phyloP scores from a whole-genome alignment of 2,329 filamentous ascomycete genomes.

The Tolypocladium ophioglossoides region DNA sequence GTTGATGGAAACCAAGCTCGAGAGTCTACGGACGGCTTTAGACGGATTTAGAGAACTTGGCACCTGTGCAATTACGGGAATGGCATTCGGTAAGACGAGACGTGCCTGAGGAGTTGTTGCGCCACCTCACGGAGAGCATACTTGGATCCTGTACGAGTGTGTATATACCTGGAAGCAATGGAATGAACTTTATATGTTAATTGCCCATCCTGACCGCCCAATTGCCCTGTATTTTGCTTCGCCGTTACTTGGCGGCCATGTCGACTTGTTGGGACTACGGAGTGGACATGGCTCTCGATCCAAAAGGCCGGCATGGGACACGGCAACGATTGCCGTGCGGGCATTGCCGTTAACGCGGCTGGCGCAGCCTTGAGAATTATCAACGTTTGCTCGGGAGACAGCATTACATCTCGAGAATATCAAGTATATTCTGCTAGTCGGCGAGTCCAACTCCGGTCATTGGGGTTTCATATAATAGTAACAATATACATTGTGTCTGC shows the following conservation, averaged over 20 bases:
- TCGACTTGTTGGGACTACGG: neutral
- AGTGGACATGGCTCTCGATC: too few relatives aligned
- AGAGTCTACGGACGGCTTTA: neutral
- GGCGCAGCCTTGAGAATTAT: too few relatives aligned
- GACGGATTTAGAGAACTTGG: neutral
- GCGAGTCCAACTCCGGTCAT: too few relatives aligned
- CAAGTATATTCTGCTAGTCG: too few relatives aligned
- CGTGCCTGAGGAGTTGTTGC: neutral
- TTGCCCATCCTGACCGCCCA: neutral
- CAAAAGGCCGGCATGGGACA: too few relatives aligned
- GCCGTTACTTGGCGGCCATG: neutral
- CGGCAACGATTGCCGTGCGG: too few relatives aligned
- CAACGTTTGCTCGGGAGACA: too few relatives aligned
- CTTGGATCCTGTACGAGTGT: constrained; percentile 19
- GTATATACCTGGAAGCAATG: constrained; percentile 21
- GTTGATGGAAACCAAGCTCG: neutral
- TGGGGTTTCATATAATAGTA: too few relatives aligned
- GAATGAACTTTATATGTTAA: constrained; percentile 10
- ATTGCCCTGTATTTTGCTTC: neutral
- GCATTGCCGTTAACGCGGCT: too few relatives aligned
- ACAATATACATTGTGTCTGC: too few relatives aligned
- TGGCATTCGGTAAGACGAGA: neutral
- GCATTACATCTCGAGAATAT: too few relatives aligned
- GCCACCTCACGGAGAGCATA: constrained; percentile 8
- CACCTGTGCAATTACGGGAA: neutral